Percentiles rank a stretch among this genome's conserved stretches.
Evolutionary conservation across 495 filamentous ascomycete genomes (phyloP).

Genomic region (Penicillium verhagenii): DNA sequence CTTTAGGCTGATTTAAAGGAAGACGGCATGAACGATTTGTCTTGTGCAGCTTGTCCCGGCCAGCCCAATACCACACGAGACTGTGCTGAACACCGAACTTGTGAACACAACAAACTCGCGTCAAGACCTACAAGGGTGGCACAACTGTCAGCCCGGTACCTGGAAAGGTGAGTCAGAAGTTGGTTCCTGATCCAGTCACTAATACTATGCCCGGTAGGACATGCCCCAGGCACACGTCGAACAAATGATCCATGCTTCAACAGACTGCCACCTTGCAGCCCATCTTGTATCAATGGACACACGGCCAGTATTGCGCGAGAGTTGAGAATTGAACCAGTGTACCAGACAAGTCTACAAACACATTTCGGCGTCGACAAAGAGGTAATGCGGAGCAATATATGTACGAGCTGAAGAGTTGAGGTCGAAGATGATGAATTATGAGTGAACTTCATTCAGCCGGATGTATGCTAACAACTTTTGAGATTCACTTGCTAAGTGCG

Average conservation of each 20-base stretch:
- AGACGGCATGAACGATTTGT: neutral
- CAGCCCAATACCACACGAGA: conserved; percentile 2
- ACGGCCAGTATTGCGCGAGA: neutral
- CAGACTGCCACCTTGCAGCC: neutral
- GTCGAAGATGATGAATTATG: neutral
- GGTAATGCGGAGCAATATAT: neutral
- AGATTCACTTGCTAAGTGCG: neutral
- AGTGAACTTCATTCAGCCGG: neutral
- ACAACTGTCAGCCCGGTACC: neutral
- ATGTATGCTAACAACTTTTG: neutral
- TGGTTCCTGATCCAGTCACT: conserved; percentile 1
- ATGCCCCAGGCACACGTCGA: too few species aligned
- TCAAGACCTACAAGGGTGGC: conserved; percentile 1
- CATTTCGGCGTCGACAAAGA: neutral
- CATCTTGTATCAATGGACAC: neutral
- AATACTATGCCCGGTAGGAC: neutral
- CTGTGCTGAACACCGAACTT: conserved; percentile 2
- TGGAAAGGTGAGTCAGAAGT: conserved; percentile 3
- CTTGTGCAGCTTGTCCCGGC: neutral
- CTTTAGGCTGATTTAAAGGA: neutral
- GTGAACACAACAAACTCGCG: neutral
- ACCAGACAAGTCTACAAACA: neutral
- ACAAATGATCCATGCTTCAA: neutral
- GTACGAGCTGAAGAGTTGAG: neutral
- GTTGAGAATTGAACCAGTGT: neutral